These are phyloP conservation scores for Quercus variabilis DNA, from an alignment of 306 rosid genomes.

Conservation along the genomic window DNA sequence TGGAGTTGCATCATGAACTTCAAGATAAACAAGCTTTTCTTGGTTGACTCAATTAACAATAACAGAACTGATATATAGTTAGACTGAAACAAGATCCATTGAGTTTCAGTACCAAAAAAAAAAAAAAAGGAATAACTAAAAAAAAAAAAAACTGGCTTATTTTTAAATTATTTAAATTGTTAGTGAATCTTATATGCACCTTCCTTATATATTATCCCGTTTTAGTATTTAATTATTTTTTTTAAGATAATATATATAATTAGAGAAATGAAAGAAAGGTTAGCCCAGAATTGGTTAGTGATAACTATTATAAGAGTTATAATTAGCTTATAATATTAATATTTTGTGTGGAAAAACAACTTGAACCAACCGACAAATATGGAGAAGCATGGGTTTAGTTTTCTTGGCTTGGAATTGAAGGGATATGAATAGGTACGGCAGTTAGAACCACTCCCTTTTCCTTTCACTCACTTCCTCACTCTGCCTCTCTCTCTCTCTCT, in stretches of 20 bases:
- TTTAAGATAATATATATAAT: not conserved
- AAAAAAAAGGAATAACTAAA: too few relatives aligned
- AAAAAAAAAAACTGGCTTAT: too few relatives aligned
- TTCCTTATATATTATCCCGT: not conserved
- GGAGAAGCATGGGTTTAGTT: conserved; percentile 53
- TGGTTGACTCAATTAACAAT: not conserved
- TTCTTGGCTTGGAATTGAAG: conserved; percentile 61
- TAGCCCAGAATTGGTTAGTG: conserved; percentile 3
- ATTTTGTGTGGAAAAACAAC: conserved; percentile 32
- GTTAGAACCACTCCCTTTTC: conserved; percentile 55
- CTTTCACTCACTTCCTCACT: conserved; percentile 33
- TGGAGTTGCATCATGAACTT: not conserved
- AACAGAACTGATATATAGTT: too few relatives aligned
- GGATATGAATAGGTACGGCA: conserved; percentile 62
- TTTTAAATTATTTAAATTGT: too few relatives aligned
- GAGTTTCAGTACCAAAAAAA: too few relatives aligned
- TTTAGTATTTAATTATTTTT: not conserved
- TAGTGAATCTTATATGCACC: not conserved
- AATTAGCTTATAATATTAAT: not conserved
- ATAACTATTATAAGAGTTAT: not conserved
- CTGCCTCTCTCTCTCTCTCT: conserved; percentile 11
- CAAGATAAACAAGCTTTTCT: not conserved
- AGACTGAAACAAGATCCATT: too few relatives aligned
- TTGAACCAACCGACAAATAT: conserved; percentile 53
- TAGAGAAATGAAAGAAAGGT: not conserved